Percentiles rank a stretch among this genome's conserved stretches.
Conservation (phyloP, 768 basidiomycete species). For the Boletus tylopilopsis region DNA sequence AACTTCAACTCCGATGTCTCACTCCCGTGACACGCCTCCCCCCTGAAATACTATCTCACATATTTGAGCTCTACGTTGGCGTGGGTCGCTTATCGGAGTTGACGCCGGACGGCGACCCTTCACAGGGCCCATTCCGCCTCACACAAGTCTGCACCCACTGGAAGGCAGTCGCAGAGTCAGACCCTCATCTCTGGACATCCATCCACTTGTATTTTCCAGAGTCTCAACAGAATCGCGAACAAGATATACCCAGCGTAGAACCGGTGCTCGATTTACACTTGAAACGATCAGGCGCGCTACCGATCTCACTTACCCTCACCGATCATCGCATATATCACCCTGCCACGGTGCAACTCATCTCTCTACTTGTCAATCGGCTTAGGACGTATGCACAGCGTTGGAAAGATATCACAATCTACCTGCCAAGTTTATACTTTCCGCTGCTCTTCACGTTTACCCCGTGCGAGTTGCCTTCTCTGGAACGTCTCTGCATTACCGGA, state of each 20-base stretch:
- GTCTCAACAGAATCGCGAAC: neutral
- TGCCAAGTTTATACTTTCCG: constrained; percentile 11
- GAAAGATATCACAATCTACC: constrained; percentile 10
- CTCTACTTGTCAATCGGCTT: constrained; percentile 12
- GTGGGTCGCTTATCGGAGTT: neutral
- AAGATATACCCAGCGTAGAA: constrained; percentile 3
- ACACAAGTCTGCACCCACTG: constrained; percentile 20
- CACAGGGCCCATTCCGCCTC: constrained; percentile 10
- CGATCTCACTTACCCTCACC: constrained; percentile 18
- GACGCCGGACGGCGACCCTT: neutral
- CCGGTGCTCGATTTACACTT: constrained; percentile 7
- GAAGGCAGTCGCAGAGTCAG: constrained; percentile 9
- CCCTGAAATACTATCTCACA: constrained; percentile 34
- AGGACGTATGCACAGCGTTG: constrained; percentile 15
- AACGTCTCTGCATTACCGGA: constrained; percentile 9
- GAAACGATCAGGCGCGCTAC: constrained; percentile 9
- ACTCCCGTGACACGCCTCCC: constrained; percentile 11
- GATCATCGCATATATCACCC: constrained; percentile 13
- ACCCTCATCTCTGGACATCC: constrained; percentile 21
- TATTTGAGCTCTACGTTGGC: constrained; percentile 11
- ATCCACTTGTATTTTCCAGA: constrained; percentile 15
- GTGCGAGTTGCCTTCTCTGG: constrained; percentile 15
- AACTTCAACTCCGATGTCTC: too few species aligned
- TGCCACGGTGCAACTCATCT: constrained; percentile 4
- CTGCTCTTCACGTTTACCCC: constrained; percentile 12